Evolutionary conservation across 371 early-diverging fungal species (phyloP).

Genomic region (Mucor indicus): DNA sequence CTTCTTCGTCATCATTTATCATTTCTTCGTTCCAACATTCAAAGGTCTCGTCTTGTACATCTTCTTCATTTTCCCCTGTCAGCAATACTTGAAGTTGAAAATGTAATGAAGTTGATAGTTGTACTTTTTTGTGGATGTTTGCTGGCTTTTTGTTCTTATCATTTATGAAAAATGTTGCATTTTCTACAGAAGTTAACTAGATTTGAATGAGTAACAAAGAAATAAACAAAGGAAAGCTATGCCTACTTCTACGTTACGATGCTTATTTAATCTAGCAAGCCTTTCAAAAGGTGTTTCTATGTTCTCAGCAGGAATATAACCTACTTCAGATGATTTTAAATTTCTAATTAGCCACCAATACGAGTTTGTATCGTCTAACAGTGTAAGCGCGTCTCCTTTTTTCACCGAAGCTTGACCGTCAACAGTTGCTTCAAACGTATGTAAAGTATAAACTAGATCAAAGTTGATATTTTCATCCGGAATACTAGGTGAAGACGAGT

Average conservation of each 20-base stretch:
- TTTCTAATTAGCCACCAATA: conserved; percentile 97
- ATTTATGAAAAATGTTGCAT: conserved; percentile 16
- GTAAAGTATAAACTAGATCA: conserved; percentile 78
- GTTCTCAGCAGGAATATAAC: conserved; percentile 93
- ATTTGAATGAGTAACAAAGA: neutral
- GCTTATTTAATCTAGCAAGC: conserved; percentile 85
- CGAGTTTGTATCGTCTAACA: conserved; percentile 87
- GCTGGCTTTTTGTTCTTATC: conserved; percentile 1
- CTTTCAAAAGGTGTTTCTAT: conserved; percentile 88
- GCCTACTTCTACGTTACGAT: conserved; percentile 67
- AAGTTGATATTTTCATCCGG: conserved; percentile 36
- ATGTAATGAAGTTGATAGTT: conserved; percentile 15
- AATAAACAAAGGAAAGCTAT: neutral
- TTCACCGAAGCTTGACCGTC: conserved; percentile 92
- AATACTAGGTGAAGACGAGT: conserved; percentile 29
- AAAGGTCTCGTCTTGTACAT: conserved; percentile 21
- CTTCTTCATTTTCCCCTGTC: conserved; percentile 18
- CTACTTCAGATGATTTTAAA: conserved; percentile 77
- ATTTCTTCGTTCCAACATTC: conserved; percentile 29
- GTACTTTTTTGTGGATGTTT: conserved; percentile 6
- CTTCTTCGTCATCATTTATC: conserved; percentile 13
- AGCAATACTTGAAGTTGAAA: conserved; percentile 23
- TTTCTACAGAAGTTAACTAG: conserved; percentile 20
- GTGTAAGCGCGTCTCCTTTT: conserved; percentile 77
- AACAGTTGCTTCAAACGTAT: conserved; percentile 86